Base-by-base conservation (phyloP, 225 moss, liverwort and hornwort genomes). In the Rhytidiadelphus loreus region DNA sequence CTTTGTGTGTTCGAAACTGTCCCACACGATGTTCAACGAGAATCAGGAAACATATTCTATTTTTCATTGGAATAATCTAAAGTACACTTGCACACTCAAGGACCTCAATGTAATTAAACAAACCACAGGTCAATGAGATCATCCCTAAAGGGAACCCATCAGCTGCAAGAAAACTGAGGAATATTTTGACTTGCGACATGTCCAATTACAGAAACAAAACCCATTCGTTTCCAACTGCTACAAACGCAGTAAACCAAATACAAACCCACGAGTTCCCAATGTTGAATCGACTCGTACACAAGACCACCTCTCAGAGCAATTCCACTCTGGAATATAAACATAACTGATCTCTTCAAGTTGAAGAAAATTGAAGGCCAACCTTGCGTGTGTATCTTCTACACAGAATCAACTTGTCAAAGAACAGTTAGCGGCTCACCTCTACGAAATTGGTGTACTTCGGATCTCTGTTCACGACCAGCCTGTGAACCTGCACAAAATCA, bases 361-460 rank as follows among this genome's bases (percentile, higher is more conserved):
- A 80, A 61, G 44, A 82, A 59, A 60, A 35, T 55, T 62, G 8
- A 85, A 41, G 66, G 32, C 21, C 37, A 41, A 41, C 28, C 26
- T 58, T 41, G 26, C 58, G 79, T 2, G 18, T 28, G 82, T 33
- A 8, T 56, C 29, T 46, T 88, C 9, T 75, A 41, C 48, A 69
- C 35, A 85, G 3, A 12, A 68, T 87, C 57, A 74, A 79, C 77
- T 76, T 63, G 52, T 46, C 43, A 59, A 59, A 66, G 13, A 60
- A 37, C 3, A 6, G 20, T n/a, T 72, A 39, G 60, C 13, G 41
- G 57, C 88, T 84, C 59, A 99, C 98, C 96, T 99, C 98, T 86
- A 99, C 97, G 83, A 97, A 97, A 91, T 99, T 99, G 56, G 98
- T 99, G 85, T 96, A 99, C 93, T 99, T 99, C 23, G 98, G 97